These are phyloP conservation scores for Hemileia vastatrix DNA, from an alignment of 1,284 basidiomycete species.

Conservation along the genomic window DNA sequence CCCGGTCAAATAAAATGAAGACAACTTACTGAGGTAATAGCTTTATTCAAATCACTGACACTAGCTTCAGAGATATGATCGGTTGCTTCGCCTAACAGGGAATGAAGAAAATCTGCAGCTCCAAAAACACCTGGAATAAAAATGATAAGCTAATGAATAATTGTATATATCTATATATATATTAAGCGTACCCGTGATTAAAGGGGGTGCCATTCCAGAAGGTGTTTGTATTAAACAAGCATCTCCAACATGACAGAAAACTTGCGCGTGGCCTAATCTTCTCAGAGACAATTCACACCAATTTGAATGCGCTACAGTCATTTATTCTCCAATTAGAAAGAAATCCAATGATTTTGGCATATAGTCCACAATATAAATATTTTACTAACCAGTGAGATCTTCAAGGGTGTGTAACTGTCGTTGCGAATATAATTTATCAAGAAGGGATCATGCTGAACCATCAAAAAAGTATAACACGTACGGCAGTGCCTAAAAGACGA, in stretches of 20 bases:
- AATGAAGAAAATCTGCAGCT: constrained; percentile 26
- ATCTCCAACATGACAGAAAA: constrained; percentile 82
- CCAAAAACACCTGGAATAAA: constrained; percentile 19
- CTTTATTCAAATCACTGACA: constrained; percentile 74
- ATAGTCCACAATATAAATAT: background rate
- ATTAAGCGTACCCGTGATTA: constrained; percentile 79
- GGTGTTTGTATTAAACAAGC: constrained; percentile 66
- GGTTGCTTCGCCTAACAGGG: constrained; percentile 51
- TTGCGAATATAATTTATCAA: constrained; percentile 47
- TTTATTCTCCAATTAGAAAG: too few species aligned
- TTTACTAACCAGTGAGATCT: constrained; percentile 16
- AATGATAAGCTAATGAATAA: background rate
- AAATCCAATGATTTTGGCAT: background rate
- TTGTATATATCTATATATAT: background rate
- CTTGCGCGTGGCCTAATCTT: constrained; percentile 61
- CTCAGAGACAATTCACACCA: constrained; percentile 52
- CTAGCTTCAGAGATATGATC: constrained; percentile 59
- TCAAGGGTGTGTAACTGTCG: constrained; percentile 21
- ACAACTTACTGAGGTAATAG: constrained; percentile 53
- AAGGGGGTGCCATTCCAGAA: constrained; percentile 66
- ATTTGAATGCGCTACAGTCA: constrained; percentile 35
- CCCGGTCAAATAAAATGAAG: background rate
- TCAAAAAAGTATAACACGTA: background rate
- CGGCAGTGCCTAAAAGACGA: constrained; percentile 19
- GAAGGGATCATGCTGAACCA: constrained; percentile 26